Evolutionary conservation across 768 basidiomycete genomes (phyloP).

Genomic region (Trichaptum fuscoviolaceum): DNA sequence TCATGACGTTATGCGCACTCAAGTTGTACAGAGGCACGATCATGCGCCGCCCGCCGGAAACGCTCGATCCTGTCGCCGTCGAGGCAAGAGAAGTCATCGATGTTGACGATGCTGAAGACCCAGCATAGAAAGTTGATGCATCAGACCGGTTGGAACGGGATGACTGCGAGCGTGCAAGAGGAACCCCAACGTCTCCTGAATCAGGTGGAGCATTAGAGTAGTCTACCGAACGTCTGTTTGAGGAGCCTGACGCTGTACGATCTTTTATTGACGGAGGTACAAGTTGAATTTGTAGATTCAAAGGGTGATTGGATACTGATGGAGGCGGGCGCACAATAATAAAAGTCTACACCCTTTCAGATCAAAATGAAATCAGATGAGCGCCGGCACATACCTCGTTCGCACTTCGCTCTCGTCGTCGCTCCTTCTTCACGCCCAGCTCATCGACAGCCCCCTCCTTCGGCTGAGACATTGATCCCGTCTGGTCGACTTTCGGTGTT

Average conservation of each 20-base stretch:
- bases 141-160: slow-evolving; percentile 45
- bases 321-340: slow-evolving; percentile 91
- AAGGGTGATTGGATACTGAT: slow-evolving; percentile 75
- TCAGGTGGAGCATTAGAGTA: slow-evolving; percentile 25
- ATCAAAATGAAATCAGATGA: slow-evolving; percentile 3
- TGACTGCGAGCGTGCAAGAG: slow-evolving; percentile 37
- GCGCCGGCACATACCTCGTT: slow-evolving; percentile 39
- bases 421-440: slow-evolving; percentile 28
- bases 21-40: slow-evolving; percentile 87
- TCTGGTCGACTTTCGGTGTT: slow-evolving; percentile 16
- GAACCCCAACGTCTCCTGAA: slow-evolving; percentile 17
- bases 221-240: slow-evolving; percentile 40
- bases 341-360: slow-evolving; percentile 55
- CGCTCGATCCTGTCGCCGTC: slow-evolving; percentile 34
- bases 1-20: slow-evolving; percentile 82
- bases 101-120: slow-evolving; percentile 21
- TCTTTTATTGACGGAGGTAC: slow-evolving; percentile 61
- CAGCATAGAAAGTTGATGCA: slow-evolving; percentile 33
- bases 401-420: slow-evolving; percentile 39
- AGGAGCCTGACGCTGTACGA: slow-evolving; percentile 17
- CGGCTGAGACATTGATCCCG: slow-evolving; percentile 11
- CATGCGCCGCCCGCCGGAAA: slow-evolving; percentile 51
- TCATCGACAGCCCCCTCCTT: slow-evolving; percentile 22
- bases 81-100: slow-evolving; percentile 23
- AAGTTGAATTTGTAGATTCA: slow-evolving; percentile 90